Evolutionary conservation across 805 yeast species (phyloP), one percentile per base, ranked within the genome.

Genomic region (Yarrowia osloensis): DNA sequence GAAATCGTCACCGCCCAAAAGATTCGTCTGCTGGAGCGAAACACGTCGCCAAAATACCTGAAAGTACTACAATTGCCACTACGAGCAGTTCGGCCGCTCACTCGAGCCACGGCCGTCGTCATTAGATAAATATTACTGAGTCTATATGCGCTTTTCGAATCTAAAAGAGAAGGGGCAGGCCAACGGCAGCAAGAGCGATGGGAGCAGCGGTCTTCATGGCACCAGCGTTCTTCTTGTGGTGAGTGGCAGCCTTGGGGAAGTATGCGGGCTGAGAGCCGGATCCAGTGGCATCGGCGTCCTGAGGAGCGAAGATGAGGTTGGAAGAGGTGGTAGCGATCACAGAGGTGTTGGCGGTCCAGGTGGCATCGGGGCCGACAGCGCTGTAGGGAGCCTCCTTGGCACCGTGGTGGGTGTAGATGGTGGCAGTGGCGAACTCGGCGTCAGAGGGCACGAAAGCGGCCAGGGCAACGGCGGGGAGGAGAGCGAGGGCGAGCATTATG

Each of bases 221-320:
- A 11, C 63, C 63, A 3, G 21, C 63, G 63, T 57, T 39, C 49
- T 54, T 35, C 61, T 54, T 54, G 44, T 54, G 59, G 59, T 52
- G 59, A 21, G 59, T 37, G 61, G 61, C 61, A n/a, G 63, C 63
- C 49, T 57, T 29, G 37, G 63, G 63, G 49, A 57, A 57, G 63
- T 39, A 57, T 39, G 63, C 63, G 49, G 63, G 37, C 35, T 19
- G 35, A 9, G 63, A 57, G 28, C 28, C 49, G 35, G 63, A 39
- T 39, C 49, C 63, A n/a, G 63, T 57, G 28, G 63, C 63, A 19
- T 39, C 63, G 28, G 63, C 49, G 37, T 57, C 49, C 35, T 24
- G 24, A 28, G 37, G 19, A 17, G 22, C 28, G 28, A 40, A 39
- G n/a, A 57, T 49, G 3, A 57, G 9, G 28, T 28, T 28, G 37